Conservation (phyloP, 352 stramenopile species). For the Phytophthora sojae region DNA sequence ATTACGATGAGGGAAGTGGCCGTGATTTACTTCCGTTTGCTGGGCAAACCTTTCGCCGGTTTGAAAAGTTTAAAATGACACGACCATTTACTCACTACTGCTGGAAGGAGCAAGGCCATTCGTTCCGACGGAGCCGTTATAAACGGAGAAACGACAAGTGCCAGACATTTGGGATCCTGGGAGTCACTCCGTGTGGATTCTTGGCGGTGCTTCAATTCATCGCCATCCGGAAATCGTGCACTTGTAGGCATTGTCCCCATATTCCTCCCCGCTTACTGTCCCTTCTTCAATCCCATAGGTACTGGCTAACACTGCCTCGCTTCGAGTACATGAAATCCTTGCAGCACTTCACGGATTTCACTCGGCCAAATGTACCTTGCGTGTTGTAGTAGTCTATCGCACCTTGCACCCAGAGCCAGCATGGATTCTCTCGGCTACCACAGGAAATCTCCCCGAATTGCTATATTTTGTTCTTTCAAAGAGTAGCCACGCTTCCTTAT, state of each 20-base stretch:
- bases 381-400: background rate
- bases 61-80: background rate
- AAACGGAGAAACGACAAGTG: background rate
- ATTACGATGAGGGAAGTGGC: background rate
- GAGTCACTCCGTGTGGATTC: background rate
- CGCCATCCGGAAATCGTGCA: background rate
- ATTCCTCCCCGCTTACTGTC: background rate
- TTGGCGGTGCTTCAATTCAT: background rate
- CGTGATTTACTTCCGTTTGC: background rate
- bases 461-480: background rate
- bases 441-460: background rate
- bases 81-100: background rate
- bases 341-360: background rate
- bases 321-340: background rate
- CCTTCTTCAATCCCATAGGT: background rate
- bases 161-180: background rate
- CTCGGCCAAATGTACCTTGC: background rate
- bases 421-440: background rate
- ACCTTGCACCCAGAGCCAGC: background rate
- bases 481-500: slow-evolving; percentile 1
- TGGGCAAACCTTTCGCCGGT: background rate
- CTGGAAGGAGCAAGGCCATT: background rate
- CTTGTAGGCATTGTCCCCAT: background rate
- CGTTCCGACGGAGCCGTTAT: background rate
- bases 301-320: background rate